phyloP scores from a whole-genome alignment of 306 rosid genomes.

The Comarum palustre region DNA sequence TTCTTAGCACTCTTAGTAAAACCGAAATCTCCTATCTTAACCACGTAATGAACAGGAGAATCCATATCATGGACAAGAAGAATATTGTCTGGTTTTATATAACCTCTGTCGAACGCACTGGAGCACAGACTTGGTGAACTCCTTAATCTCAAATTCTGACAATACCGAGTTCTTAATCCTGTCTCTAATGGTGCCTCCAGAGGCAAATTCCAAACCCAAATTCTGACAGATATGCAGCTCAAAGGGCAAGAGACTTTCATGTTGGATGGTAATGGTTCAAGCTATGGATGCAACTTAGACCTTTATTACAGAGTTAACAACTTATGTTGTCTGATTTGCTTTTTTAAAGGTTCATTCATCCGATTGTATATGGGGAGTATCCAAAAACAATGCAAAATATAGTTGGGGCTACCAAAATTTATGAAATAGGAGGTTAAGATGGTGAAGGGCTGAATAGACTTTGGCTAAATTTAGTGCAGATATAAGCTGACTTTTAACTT shows the following conservation, averaged over 20 bases:
- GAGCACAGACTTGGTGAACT: background rate
- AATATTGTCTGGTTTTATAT: background rate
- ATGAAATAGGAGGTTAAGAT: constrained; percentile 66
- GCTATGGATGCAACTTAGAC: background rate
- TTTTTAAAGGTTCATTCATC: constrained; percentile 75
- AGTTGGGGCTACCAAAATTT: constrained; percentile 92
- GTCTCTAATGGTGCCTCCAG: background rate
- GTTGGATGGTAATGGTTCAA: constrained; percentile 34
- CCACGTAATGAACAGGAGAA: background rate
- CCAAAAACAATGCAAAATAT: constrained; percentile 73
- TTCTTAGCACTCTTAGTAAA: background rate
- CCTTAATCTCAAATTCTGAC: background rate
- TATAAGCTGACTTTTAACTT: too few species aligned
- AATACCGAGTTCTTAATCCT: background rate
- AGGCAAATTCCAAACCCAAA: background rate
- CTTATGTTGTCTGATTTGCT: background rate
- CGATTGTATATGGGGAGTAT: constrained; percentile 84
- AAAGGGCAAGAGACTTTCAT: too few species aligned
- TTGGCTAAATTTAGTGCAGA: too few species aligned
- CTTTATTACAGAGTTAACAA: background rate
- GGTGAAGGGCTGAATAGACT: constrained; percentile 80
- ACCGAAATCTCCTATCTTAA: constrained; percentile 7
- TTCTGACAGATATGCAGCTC: too few species aligned
- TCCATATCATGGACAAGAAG: background rate
- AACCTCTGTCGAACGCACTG: background rate